These are phyloP conservation scores for Gastrodia elata DNA, from an alignment of 106 monocot species.

Conservation along the genomic window DNA sequence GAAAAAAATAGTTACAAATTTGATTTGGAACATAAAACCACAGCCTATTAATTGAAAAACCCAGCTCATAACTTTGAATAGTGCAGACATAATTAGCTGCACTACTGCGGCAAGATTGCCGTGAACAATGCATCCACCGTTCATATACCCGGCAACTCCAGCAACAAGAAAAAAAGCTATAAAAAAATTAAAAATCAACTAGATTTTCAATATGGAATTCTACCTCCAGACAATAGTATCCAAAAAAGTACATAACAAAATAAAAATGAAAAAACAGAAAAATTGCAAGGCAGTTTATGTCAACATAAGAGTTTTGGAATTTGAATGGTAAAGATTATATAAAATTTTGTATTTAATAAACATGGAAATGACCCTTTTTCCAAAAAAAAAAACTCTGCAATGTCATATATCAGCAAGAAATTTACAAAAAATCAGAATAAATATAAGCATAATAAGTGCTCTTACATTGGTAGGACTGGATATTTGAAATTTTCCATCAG, in stretches of 20 bases:
- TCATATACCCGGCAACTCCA: too few relatives aligned
- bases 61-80: too few relatives aligned
- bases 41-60: too few relatives aligned
- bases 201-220: too few relatives aligned
- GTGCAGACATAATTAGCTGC: too few relatives aligned
- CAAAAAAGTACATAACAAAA: neutral
- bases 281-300: neutral
- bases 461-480: slow-evolving; percentile 41
- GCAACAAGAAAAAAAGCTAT: too few relatives aligned
- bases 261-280: neutral
- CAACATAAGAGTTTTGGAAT: neutral
- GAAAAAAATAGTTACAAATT: too few relatives aligned
- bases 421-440: neutral
- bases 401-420: neutral
- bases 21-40: too few relatives aligned
- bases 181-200: too few relatives aligned
- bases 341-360: neutral
- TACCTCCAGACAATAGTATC: neutral
- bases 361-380: neutral
- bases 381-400: neutral
- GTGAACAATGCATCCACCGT: too few relatives aligned
- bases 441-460: neutral
- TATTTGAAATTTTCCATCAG: slow-evolving; percentile 37
- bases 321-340: neutral
- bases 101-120: too few relatives aligned